phyloP scores from a whole-genome alignment of 2,329 filamentous ascomycete species.

The Stemphylium beticola region DNA sequence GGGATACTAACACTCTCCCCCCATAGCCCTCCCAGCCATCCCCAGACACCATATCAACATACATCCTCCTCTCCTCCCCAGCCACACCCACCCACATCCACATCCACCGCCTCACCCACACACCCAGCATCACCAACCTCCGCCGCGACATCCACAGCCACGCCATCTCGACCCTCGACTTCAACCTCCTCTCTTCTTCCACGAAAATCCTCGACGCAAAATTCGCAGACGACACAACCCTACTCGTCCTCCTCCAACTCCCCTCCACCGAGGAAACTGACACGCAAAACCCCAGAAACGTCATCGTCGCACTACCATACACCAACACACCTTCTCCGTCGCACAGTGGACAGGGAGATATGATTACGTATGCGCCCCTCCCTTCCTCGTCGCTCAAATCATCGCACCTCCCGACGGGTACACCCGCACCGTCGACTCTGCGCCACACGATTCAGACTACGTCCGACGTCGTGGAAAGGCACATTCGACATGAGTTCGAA shows the following conservation, averaged over 20 bases:
- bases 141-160: constrained; percentile 35
- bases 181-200: constrained; percentile 34
- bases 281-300: constrained; percentile 1
- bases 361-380: constrained; percentile 15
- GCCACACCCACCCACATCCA: constrained; percentile 6
- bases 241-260: constrained; percentile 64
- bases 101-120: constrained; percentile 45
- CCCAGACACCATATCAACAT: constrained; percentile 30
- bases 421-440: neutral
- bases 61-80: constrained; percentile 28
- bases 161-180: constrained; percentile 62
- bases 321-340: constrained; percentile 12
- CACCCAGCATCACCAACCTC: constrained; percentile 51
- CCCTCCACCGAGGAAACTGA: neutral
- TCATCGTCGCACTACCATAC: constrained; percentile 42
- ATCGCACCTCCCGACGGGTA: constrained; percentile 9
- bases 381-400: constrained; percentile 2
- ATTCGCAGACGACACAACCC: constrained; percentile 67
- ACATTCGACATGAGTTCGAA: constrained; percentile 57
- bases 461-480: constrained; percentile 14
- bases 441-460: constrained; percentile 8
- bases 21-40: constrained; percentile 1
- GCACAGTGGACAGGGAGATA: constrained; percentile 22
- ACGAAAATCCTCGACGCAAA: constrained; percentile 65
- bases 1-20: neutral